Evolutionary conservation across 768 basidiomycete species (phyloP).

Genomic region (Lactifluus piperatus): DNA sequence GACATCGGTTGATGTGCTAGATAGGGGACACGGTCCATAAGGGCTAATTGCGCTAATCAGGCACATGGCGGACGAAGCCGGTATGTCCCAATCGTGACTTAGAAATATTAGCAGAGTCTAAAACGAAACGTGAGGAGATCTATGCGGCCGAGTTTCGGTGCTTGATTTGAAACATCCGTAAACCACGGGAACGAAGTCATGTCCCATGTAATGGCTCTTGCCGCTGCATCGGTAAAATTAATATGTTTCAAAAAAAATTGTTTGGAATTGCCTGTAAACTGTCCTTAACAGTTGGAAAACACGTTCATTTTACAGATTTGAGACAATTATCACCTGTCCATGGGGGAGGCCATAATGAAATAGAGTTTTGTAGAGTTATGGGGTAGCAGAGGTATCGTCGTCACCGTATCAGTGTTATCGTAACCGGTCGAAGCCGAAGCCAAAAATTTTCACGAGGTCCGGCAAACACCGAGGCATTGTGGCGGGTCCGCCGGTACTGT

Average conservation of each 20-base stretch:
- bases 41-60: too few species aligned
- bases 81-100: too few species aligned
- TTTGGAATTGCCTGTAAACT: background rate
- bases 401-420: too few species aligned
- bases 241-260: background rate
- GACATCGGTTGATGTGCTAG: too few species aligned
- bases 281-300: background rate
- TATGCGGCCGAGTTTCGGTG: background rate
- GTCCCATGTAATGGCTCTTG: slow-evolving; percentile 24
- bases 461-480: background rate
- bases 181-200: background rate
- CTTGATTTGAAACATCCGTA: background rate
- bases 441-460: background rate
- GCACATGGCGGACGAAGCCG: background rate
- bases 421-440: too few species aligned
- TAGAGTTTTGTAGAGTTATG: background rate
- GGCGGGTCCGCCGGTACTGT: too few species aligned
- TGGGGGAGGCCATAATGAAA: background rate
- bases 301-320: slow-evolving; percentile 30
- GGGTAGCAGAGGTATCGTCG: background rate
- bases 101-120: too few species aligned
- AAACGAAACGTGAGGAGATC: too few species aligned
- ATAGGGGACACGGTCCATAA: background rate
- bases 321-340: too few species aligned
- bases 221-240: background rate